These are phyloP conservation scores for Xylariales sp. DNA, from an alignment of 2,329 filamentous ascomycete genomes.

Conservation along the genomic window DNA sequence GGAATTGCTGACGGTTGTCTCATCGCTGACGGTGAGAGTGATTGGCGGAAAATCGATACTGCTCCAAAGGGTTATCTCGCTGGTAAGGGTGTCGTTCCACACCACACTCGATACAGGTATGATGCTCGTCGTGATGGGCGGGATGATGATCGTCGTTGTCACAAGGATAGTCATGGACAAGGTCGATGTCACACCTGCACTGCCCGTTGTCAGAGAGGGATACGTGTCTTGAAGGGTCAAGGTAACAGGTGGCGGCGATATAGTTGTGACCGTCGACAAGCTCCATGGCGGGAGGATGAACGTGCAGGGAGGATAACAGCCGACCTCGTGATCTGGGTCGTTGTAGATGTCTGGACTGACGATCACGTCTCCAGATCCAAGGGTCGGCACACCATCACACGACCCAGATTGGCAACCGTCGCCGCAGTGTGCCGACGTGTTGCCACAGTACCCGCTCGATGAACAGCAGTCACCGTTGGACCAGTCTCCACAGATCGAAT, in stretches of 20 bases:
- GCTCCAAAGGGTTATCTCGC: too few species aligned
- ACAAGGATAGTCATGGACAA: too few species aligned
- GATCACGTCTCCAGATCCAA: neutral
- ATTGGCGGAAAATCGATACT: too few species aligned
- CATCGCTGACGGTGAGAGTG: too few species aligned
- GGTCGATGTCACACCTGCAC: too few species aligned
- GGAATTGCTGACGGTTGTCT: too few species aligned
- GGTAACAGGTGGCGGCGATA: neutral
- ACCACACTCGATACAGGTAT: too few species aligned
- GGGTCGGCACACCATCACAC: neutral
- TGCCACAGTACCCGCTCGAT: slow-evolving; percentile 1
- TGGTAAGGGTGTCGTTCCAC: too few species aligned
- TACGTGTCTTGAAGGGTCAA: too few species aligned
- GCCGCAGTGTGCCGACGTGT: slow-evolving; percentile 1
- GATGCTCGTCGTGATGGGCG: too few species aligned
- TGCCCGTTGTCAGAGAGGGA: too few species aligned
- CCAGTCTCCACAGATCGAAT: slow-evolving; percentile 4
- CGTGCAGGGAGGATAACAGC: slow-evolving; percentile 3
- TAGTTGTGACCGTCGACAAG: neutral
- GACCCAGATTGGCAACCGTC: slow-evolving; percentile 4
- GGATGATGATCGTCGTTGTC: too few species aligned
- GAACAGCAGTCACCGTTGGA: slow-evolving; percentile 3
- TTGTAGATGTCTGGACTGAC: neutral
- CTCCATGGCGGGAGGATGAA: neutral
- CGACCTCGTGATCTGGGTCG: neutral